Evolutionary conservation across 2,329 filamentous ascomycete species (phyloP).

Genomic region (Scleromitrula shiraiana): DNA sequence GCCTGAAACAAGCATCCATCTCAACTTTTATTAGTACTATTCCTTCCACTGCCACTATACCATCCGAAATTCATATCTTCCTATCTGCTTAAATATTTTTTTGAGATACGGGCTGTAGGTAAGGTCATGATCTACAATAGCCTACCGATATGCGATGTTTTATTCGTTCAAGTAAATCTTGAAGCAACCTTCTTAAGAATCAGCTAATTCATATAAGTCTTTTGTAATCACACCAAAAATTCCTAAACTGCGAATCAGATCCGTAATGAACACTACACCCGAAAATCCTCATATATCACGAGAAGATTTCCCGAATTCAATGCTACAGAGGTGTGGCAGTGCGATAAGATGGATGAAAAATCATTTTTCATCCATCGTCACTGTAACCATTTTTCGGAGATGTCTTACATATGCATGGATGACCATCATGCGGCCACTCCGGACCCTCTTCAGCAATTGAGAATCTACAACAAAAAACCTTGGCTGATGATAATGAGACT

Average conservation of each 20-base stretch:
- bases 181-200: not conserved
- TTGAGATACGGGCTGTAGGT: not conserved
- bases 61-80: not conserved
- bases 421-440: slow-evolving; percentile 6
- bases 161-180: not conserved
- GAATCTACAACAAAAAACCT: not conserved
- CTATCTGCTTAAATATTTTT: not conserved
- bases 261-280: not conserved
- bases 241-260: not conserved
- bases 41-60: slow-evolving; percentile 1
- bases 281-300: slow-evolving; percentile 1
- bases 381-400: not conserved
- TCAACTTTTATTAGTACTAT: slow-evolving; percentile 1
- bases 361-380: not conserved
- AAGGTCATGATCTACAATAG: not conserved
- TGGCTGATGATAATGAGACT: slow-evolving; percentile 4
- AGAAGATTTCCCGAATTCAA: slow-evolving; percentile 1
- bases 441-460: not conserved
- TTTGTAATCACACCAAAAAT: not conserved
- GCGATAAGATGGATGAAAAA: not conserved
- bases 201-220: not conserved
- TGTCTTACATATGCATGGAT: slow-evolving; percentile 12
- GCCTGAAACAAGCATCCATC: slow-evolving; percentile 7
- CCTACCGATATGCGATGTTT: not conserved
- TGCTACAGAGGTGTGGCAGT: slow-evolving; percentile 5